Base-by-base conservation (phyloP, 2,329 filamentous ascomycete species). In the Scedosporium apiospermum region DNA sequence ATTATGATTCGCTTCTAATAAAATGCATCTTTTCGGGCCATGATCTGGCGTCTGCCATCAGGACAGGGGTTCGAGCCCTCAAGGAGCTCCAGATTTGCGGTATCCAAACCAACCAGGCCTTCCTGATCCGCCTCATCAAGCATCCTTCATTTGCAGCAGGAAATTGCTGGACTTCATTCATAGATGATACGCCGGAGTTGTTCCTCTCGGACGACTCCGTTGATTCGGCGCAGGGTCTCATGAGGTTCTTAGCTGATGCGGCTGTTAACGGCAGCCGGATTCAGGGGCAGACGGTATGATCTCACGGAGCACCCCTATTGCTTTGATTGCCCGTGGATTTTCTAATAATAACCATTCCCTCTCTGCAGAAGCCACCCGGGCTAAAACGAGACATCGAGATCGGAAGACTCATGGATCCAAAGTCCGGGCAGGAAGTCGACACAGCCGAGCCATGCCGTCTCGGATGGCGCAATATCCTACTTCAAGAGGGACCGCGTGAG, bases 101-200 rank as follows among this genome's bases (percentile, higher is more conserved):
- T 70, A 91, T 99, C 73, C 97, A 98, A 86, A 98, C 93, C 74
- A 99, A 99, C 80, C 98, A 98, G 72, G 93, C 93, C 64, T 99
- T 99, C 87, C 79, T 99, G 68, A 88, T 90, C 57, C 96, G 93
- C 62, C 84, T 99, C 57, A 86, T 99, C 65, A 96, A 93, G 12
- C 91, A 99, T 76, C 90, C 91, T 1, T 90, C 86, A 23, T 99
- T 99, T 77, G 95, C 98, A 69, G 89, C 93, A 63, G 91, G 93
- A 68, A 91, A 82, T 70, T 98, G 93, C 86, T 99, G 93, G 93
- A 99, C 95, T 5, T 98, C 93, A n/a, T 99, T 99, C 81, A 98
- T 98, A 73, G 95, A 99, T 74, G 93, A 97, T 75, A 98, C 93
- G 3, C 95, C 95, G 23, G 88, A 91, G 73, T 86, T 99, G 9